Evolutionary conservation across 106 monocot genomes (phyloP).

Genomic region (Acanthochlamys bracteata): DNA sequence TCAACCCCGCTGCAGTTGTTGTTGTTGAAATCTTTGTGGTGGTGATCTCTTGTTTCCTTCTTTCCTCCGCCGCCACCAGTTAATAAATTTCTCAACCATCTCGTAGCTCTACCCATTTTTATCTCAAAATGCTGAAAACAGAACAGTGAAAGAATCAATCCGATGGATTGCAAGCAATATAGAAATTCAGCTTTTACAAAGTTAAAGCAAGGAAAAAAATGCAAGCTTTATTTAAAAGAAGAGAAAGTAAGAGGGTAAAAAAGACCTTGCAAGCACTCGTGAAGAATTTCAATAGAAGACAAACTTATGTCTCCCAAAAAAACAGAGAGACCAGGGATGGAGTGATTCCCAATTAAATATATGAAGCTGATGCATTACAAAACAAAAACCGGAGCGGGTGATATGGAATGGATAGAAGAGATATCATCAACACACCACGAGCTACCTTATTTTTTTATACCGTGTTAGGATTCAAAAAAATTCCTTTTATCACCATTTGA

Average conservation of each 20-base stretch:
- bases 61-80: constrained; percentile 31
- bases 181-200: background rate
- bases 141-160: background rate
- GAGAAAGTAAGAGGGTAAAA: constrained; percentile 1
- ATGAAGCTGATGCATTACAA: background rate
- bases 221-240: background rate
- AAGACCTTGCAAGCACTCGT: constrained; percentile 31
- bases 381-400: background rate
- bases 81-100: constrained; percentile 60
- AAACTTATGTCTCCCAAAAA: constrained; percentile 21
- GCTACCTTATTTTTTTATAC: too few species aligned
- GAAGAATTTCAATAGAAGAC: constrained; percentile 39
- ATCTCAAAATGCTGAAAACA: background rate
- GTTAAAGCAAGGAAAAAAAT: background rate
- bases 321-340: constrained; percentile 2
- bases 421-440: too few species aligned
- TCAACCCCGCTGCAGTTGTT: constrained; percentile 2
- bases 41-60: constrained; percentile 29
- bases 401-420: background rate
- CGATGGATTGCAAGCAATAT: background rate
- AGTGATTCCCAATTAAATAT: background rate
- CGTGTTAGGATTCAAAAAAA: too few species aligned
- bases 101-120: constrained; percentile 57
- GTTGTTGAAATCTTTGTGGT: background rate
- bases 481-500: too few species aligned